Base-by-base conservation (phyloP, 768 basidiomycete species). In the Psilocybe tampanensis region DNA sequence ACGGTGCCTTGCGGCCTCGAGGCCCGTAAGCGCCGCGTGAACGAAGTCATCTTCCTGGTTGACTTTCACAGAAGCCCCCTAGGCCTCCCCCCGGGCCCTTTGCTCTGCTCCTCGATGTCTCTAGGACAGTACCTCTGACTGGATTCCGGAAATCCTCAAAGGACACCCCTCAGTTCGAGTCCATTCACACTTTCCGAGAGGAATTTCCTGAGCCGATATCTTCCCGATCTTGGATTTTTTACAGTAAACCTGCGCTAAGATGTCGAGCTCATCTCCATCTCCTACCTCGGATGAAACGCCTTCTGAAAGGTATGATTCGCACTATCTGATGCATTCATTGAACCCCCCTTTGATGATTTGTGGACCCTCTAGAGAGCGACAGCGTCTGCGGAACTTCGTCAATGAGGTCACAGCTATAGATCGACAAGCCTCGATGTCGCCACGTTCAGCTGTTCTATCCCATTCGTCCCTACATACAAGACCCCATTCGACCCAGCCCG, bases 381-480 rank as follows among this genome's bases (percentile, higher is more conserved):
- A 39, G 36, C 36, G n/a, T 15, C 58, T 64, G n/a, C 60, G 58
- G 18, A 60, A 52, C 8, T 61, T 66, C 42, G 63, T 64, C 5
- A 53, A 64, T 49, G 61, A 67, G 12, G 56, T 63, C 26, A 54
- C 60, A 39, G 59, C 55, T 11, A 58, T 63, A 51, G 63, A 67
- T 50, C 63, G 62, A 29, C 61, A 58, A 44, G 57, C 60, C 36
- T 59, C 64, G 42, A 64, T 64, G 55, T 69, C 68, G 17, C 68
- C 68, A 57, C 63, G 68, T 45, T 64, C 62, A 43, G 68, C 68
- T 15, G 11, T 69, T 18, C 65, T 69, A 48, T 67, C 68, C 19
- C 66, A 69, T 43, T 62, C 66, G 0, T 61, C 68, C 34, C 52
- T 66, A 17, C 48, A 55, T 50, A 53, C 53, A 29, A 53, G 32